Evolutionary conservation across 139 green algal species (phyloP).

Genomic region (Chlorella sp.): DNA sequence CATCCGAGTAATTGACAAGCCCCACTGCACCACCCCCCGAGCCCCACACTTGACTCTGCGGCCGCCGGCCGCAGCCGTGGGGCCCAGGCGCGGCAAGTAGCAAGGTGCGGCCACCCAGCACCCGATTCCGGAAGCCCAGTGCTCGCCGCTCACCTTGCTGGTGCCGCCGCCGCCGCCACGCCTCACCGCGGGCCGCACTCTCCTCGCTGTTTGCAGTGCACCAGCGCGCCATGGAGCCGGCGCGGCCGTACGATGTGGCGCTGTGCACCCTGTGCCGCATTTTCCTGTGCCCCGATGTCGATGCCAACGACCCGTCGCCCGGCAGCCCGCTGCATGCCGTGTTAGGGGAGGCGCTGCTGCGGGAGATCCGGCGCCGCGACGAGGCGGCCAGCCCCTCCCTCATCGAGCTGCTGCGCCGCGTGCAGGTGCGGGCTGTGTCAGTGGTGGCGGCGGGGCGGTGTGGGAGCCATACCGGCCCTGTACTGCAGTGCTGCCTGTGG

Average conservation of each 20-base stretch:
- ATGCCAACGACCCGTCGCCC: conserved; percentile 15
- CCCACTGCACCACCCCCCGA: too few species aligned
- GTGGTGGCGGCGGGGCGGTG: too few species aligned
- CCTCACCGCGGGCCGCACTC: background rate
- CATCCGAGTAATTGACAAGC: too few species aligned
- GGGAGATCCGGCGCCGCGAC: background rate
- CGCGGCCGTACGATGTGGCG: conserved; percentile 16
- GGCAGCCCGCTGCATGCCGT: background rate
- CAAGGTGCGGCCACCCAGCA: background rate
- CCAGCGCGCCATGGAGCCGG: background rate
- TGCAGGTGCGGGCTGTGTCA: background rate
- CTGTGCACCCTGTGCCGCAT: conserved; percentile 16
- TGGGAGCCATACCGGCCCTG: too few species aligned
- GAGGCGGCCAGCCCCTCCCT: conserved; percentile 4
- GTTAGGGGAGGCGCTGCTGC: conserved; percentile 19
- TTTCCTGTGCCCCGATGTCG: conserved; percentile 14
- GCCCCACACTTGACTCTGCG: background rate
- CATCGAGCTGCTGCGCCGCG: conserved; percentile 13
- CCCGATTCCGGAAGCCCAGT: background rate
- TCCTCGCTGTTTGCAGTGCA: background rate
- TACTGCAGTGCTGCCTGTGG: background rate
- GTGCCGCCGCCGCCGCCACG: background rate
- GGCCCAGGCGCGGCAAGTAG: too few species aligned
- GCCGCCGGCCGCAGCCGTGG: background rate
- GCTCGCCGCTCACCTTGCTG: background rate